Conservation (phyloP, 106 monocot genomes). For the Allium sativum region DNA sequence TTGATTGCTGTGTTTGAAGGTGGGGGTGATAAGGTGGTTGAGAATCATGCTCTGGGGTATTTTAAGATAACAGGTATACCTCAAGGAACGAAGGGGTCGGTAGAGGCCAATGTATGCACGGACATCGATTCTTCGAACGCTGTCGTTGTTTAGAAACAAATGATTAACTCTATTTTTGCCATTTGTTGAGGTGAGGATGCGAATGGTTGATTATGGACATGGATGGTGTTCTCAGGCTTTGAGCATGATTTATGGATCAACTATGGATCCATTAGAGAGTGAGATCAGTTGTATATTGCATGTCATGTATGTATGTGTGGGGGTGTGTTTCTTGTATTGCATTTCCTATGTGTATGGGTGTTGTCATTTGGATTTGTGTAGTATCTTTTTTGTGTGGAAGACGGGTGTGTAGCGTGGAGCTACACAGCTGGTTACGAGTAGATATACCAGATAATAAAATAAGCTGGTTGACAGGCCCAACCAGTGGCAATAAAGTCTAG, state of each 20-base stretch:
- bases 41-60: constrained; percentile 60
- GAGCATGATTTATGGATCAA: constrained; percentile 31
- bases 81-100: constrained; percentile 40
- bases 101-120: constrained; percentile 57
- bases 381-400: too few species aligned
- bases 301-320: too few species aligned
- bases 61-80: constrained; percentile 67
- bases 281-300: too few species aligned
- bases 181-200: constrained; percentile 67
- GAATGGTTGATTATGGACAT: constrained; percentile 52
- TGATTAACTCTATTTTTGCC: constrained; percentile 12
- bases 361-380: too few species aligned
- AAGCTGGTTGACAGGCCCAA: too few species aligned
- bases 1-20: constrained; percentile 66
- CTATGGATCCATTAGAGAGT: constrained; percentile 13
- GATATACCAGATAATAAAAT: too few species aligned
- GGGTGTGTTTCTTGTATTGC: too few species aligned
- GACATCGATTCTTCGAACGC: constrained; percentile 61
- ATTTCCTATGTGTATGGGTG: too few species aligned
- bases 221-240: constrained; percentile 60
- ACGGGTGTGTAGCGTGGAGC: too few species aligned
- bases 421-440: too few species aligned
- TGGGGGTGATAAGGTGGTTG: constrained; percentile 33
- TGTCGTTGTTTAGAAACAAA: constrained; percentile 17
- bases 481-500: too few species aligned